phyloP scores from a whole-genome alignment of 164 flowering plant species.

The Vitis labrusca region DNA sequence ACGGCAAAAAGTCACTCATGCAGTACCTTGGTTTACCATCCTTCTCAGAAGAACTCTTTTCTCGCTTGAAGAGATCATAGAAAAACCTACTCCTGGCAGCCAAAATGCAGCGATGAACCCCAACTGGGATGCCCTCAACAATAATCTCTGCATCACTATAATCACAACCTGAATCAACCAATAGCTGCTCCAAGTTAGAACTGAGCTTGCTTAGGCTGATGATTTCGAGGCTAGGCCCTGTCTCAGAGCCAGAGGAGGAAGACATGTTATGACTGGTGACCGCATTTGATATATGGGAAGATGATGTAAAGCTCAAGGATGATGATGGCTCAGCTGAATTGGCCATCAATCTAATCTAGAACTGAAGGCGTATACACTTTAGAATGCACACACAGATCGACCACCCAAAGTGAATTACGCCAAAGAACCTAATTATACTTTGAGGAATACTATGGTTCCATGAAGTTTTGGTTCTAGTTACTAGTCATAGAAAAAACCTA shows the following conservation, averaged over 20 bases:
- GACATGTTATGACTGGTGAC: constrained; percentile 24
- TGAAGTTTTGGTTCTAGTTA: no score
- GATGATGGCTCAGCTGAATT: constrained; percentile 49
- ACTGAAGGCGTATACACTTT: no score
- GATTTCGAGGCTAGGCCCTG: constrained; percentile 38
- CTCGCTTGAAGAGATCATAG: constrained; percentile 40
- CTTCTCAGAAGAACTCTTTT: constrained; percentile 21
- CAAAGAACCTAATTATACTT: constrained; percentile 1
- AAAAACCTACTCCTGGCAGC: constrained; percentile 67
- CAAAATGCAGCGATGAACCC: constrained; percentile 66
- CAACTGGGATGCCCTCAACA: constrained; percentile 51
- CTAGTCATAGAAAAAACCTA: no score
- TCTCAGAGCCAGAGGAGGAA: constrained; percentile 25
- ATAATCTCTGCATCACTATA: constrained; percentile 61
- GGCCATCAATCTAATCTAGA: constrained; percentile 24
- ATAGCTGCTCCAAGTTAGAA: constrained; percentile 49
- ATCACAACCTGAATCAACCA: constrained; percentile 36
- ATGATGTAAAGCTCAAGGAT: constrained; percentile 60
- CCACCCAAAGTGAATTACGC: not conserved
- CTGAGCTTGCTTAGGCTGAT: constrained; percentile 57
- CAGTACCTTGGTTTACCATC: constrained; percentile 47
- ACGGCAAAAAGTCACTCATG: constrained; percentile 53
- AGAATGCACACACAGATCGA: not conserved
- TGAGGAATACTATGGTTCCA: not conserved
- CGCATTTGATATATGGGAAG: constrained; percentile 58